These are phyloP conservation scores for Nemania serpens DNA, from an alignment of 2,329 filamentous ascomycete species.

Conservation along the genomic window DNA sequence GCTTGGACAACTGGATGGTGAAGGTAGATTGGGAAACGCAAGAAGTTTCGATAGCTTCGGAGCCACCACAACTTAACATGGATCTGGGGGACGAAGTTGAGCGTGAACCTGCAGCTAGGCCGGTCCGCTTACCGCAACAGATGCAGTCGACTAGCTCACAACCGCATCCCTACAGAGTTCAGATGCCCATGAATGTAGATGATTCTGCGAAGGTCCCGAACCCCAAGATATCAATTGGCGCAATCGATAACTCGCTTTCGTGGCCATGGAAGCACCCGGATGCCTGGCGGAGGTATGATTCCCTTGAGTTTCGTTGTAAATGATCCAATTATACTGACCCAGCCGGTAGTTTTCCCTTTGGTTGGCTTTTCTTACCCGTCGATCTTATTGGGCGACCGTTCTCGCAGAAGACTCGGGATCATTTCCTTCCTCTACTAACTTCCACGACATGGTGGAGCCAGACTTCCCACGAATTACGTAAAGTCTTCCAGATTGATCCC, in stretches of 20 bases:
- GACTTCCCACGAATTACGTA: slow-evolving; percentile 83
- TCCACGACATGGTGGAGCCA: slow-evolving; percentile 97
- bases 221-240: slow-evolving; percentile 77
- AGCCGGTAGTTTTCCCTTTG: slow-evolving; percentile 88
- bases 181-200: slow-evolving; percentile 84
- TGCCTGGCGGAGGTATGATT: slow-evolving; percentile 67
- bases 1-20: slow-evolving; percentile 99
- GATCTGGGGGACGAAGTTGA: slow-evolving; percentile 54
- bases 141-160: slow-evolving; percentile 46
- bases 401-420: slow-evolving; percentile 87
- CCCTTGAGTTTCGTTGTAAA: background rate
- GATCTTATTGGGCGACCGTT: slow-evolving; percentile 96
- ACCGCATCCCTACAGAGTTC: slow-evolving; percentile 72
- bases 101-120: slow-evolving; percentile 62
- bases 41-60: slow-evolving; percentile 82
- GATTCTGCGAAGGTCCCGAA: slow-evolving; percentile 52
- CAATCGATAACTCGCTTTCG: slow-evolving; percentile 96
- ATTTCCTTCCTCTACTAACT: slow-evolving; percentile 94
- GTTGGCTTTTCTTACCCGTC: slow-evolving; percentile 96
- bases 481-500: slow-evolving; percentile 86
- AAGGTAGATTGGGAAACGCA: slow-evolving; percentile 87
- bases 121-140: slow-evolving; percentile 58
- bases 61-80: slow-evolving; percentile 72
- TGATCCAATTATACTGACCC: slow-evolving; percentile 33
- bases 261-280: slow-evolving; percentile 99